Percentiles rank a stretch among this genome's conserved stretches.
phyloP scores from a whole-genome alignment of 805 yeast genomes.

The Wickerhamiella allomyrinae region DNA sequence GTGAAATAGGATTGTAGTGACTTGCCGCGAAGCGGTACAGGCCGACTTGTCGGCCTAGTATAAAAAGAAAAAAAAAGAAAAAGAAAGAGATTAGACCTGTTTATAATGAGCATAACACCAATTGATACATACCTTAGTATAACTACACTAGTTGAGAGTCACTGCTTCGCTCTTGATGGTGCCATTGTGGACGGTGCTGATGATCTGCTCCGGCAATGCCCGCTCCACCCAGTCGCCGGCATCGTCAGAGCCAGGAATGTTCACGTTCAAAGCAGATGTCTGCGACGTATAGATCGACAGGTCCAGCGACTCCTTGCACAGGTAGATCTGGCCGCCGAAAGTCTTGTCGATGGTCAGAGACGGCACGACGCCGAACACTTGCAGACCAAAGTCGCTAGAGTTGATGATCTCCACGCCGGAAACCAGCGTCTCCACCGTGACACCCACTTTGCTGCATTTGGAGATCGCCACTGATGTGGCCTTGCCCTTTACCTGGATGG shows the following conservation, averaged over 20 bases:
- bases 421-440: slow-evolving; percentile 71
- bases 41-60: too few species aligned
- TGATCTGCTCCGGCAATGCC: slow-evolving; percentile 85
- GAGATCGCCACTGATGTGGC: slow-evolving; percentile 76
- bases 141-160: not conserved
- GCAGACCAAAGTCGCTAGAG: slow-evolving; percentile 67
- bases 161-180: slow-evolving; percentile 38
- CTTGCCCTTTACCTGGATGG: slow-evolving; percentile 79
- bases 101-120: too few species aligned
- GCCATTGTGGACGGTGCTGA: slow-evolving; percentile 50
- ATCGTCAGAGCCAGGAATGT: slow-evolving; percentile 55
- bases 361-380: slow-evolving; percentile 69
- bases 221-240: slow-evolving; percentile 63
- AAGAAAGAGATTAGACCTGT: too few species aligned
- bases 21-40: too few species aligned
- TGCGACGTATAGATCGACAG: slow-evolving; percentile 74
- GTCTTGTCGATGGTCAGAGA: slow-evolving; percentile 78
- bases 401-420: slow-evolving; percentile 83
- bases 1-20: too few species aligned
- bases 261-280: slow-evolving; percentile 74
- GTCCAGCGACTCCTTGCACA: slow-evolving; percentile 54
- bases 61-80: too few species aligned
- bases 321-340: slow-evolving; percentile 70
- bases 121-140: too few species aligned
- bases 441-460: slow-evolving; percentile 55